Percentiles rank a stretch among this genome's conserved stretches.
phyloP scores from a whole-genome alignment of 495 filamentous ascomycete genomes.

The Aspergillus funiculosus region DNA sequence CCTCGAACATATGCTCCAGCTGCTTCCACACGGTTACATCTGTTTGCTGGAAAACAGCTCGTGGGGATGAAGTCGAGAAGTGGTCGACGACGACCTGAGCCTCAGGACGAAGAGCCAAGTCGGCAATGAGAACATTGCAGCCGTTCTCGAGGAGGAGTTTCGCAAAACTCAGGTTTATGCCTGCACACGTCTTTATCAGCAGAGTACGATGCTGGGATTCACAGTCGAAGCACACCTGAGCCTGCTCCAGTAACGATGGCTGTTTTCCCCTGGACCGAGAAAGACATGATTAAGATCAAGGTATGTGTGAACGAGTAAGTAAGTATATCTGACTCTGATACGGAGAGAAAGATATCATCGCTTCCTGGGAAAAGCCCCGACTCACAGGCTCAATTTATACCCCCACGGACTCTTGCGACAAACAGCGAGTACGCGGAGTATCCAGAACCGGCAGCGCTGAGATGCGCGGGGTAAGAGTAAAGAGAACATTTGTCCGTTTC shows the following conservation, averaged over 20 bases:
- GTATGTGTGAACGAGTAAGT: no score
- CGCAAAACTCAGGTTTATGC: slow-evolving; percentile 56
- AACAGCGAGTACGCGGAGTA: no score
- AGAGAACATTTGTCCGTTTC: no score
- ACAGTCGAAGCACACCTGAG: slow-evolving; percentile 47
- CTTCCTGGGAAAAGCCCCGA: no score
- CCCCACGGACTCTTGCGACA: no score
- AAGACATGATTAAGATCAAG: slow-evolving; percentile 33
- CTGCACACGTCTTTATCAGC: slow-evolving; percentile 15
- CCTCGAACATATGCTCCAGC: slow-evolving; percentile 52
- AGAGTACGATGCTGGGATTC: background rate
- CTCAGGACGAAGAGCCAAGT: slow-evolving; percentile 59
- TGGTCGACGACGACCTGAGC: slow-evolving; percentile 52
- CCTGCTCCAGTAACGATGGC: slow-evolving; percentile 69
- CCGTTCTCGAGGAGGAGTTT: slow-evolving; percentile 50
- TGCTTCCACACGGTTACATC: slow-evolving; percentile 58
- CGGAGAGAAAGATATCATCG: no score
- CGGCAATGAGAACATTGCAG: slow-evolving; percentile 63
- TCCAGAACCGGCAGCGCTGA: no score
- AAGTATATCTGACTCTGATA: no score
- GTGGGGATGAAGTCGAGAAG: slow-evolving; percentile 36
- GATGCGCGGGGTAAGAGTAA: no score
- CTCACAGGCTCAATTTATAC: no score
- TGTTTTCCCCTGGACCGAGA: slow-evolving; percentile 53
- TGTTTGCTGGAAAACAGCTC: slow-evolving; percentile 56